phyloP scores from a whole-genome alignment of 1,284 basidiomycete species.

The Tilletiaria anomala region DNA sequence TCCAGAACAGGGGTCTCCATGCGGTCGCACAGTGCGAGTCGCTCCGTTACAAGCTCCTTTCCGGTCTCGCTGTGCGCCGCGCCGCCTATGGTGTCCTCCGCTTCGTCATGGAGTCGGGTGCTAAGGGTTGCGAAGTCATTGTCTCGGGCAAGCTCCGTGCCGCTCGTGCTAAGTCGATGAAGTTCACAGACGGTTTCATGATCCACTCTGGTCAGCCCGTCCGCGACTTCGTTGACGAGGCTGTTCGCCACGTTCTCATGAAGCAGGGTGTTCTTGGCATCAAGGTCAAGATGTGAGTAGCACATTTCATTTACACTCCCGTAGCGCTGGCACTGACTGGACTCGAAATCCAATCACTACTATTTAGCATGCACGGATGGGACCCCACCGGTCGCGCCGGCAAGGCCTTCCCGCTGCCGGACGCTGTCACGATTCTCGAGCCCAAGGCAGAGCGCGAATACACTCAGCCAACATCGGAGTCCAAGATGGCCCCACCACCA shows the following conservation, averaged over 20 bases:
- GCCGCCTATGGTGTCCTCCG: constrained; percentile 99
- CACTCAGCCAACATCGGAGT: constrained; percentile 36
- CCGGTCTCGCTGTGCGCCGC: constrained; percentile 96
- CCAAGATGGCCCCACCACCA: constrained; percentile 20
- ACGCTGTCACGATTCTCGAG: constrained; percentile 81
- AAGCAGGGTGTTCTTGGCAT: constrained; percentile 99
- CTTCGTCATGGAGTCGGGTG: constrained; percentile 99
- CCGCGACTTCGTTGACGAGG: constrained; percentile 91
- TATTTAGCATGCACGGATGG: constrained; percentile 92
- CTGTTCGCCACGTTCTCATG: constrained; percentile 94
- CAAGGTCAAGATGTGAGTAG: constrained; percentile 99
- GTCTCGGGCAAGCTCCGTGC: constrained; percentile 99
- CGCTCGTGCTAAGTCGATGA: constrained; percentile 99
- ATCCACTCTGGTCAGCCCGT: constrained; percentile 99
- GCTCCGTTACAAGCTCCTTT: constrained; percentile 96
- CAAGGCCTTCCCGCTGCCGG: constrained; percentile 86
- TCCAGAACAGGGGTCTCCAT: constrained; percentile 94
- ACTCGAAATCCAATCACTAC: not conserved
- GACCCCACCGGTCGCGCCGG: constrained; percentile 71
- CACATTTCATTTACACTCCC: too few relatives aligned
- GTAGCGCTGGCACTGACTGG: too few relatives aligned
- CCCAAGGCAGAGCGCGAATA: constrained; percentile 52
- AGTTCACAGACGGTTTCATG: constrained; percentile 99
- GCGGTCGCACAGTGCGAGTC: constrained; percentile 98
- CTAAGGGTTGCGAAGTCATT: constrained; percentile 99